Base-by-base conservation (phyloP, 345 rosid species). In the Syzygium jambos region DNA sequence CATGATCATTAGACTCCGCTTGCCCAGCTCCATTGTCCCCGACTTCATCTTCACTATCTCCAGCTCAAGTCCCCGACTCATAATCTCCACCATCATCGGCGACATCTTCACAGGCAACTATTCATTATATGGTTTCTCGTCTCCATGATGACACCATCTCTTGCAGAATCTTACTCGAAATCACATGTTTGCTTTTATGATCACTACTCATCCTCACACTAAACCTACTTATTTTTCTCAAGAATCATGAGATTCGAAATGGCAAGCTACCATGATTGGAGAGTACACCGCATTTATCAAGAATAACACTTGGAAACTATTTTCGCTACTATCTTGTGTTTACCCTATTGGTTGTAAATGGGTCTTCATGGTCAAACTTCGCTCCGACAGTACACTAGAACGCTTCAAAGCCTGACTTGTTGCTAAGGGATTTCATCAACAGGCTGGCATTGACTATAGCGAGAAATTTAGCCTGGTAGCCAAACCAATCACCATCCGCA, bases 401-500 rank as follows among this genome's bases (percentile, higher is more conserved):
- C 5, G 85, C 16, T 87, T 34, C 38, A 56, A 87, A 43, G 78
- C 59, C 14, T n/a, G 38, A 2, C 51, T 87, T 15, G 86, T 87
- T 30, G 84, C 86, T 3, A 59, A 87, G 11, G 52, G 84, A 4
- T 87, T 82, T 23, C 85, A 59, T n/a, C 86, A 84, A 23, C 46
- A 29, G 23, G 19, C 13, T 2, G 63, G 63, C 23, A 7, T 78
- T 8, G 86, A 87, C 49, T 84, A 27, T 38, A 29, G 2, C 4
- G 41, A 87, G 51, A 87, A 65, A 5, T 84, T 87, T 11, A 87
- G 77, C 23, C 88, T 43, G 30, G 85, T 87, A 11, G 77, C 29
- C 23, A 53, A 57, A 65, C 88, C 11, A 11, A 8, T 12, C 6
- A 87, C 29, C 9, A 56, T 49, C 21, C 16, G 22, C 11, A 65